Evolutionary conservation across 116 monocot genomes (phyloP), one percentile per base, ranked within the genome.

Genomic region (Zostera marina): DNA sequence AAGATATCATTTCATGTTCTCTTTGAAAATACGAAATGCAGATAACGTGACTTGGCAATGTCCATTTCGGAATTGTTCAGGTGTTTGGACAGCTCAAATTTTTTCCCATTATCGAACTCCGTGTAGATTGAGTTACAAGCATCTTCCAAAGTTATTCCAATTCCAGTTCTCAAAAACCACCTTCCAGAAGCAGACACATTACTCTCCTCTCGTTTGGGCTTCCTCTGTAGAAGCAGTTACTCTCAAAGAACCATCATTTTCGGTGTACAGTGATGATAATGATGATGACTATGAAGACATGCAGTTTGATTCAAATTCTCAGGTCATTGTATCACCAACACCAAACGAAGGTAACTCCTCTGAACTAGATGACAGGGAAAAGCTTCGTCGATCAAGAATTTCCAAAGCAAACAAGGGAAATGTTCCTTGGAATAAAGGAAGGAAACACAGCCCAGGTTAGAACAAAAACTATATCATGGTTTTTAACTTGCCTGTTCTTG

Each of bases 331-430:
- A 45, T 1, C 42, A 63, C 66, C 65, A 67, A 2, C 32, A 32
- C 32, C 32, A 32, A 32, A 32, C 32, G 41, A 22, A 54, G 77
- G 70, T 45, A 64, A 66, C 12, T 57, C 51, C 42, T 20, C 47
- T 58, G 79, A 70, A 53, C 46, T 82, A 70, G 77, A 79, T 38
- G 74, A 79, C 11, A 77, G 69, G 48, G 87, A 88, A 64, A 76
- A 41, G 56, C 66, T 72, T 54, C 74, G 87, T 55, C 58, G 87
- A 39, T 67, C 72, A 63, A 88, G 55, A 57, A 88, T 88, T 68
- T 88, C 87, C 15, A 82, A 88, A 68, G 87, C 87, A 56, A 88
- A 88, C 62, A 88, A 82, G 61, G 87, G 87, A 8, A 88, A 82
- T 70, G 77, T 88, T 48, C 87, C 87, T 20, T 88, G 87, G 87